Evolutionary conservation across 345 rosid genomes (phyloP).

Genomic region (Rubroshorea leprosula): DNA sequence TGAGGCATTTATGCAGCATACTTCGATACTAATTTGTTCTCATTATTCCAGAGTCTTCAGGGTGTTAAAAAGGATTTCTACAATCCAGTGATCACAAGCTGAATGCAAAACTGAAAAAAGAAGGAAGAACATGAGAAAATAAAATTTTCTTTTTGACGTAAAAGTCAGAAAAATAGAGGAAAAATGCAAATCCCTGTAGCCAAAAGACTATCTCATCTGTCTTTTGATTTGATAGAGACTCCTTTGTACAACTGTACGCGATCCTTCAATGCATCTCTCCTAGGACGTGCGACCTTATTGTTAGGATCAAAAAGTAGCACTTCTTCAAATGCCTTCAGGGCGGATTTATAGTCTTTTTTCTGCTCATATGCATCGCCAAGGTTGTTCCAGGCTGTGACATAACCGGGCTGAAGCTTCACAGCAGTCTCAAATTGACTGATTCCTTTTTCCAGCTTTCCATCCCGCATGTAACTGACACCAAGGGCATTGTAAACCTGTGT

Average conservation of each 20-base stretch:
- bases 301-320: constrained; percentile 87
- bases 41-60: too few species aligned
- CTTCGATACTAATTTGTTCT: too few species aligned
- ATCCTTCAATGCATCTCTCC: constrained; percentile 67
- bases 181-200: not conserved
- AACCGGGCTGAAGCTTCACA: constrained; percentile 86
- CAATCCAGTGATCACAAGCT: not conserved
- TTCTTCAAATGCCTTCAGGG: constrained; percentile 94
- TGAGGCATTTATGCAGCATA: too few species aligned
- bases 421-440: constrained; percentile 76
- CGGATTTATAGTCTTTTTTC: constrained; percentile 69
- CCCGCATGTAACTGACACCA: constrained; percentile 69
- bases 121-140: not conserved
- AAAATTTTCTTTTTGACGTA: not conserved
- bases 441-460: constrained; percentile 84
- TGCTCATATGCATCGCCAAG: constrained; percentile 96
- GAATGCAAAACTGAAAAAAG: too few species aligned
- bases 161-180: not conserved
- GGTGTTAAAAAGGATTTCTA: too few species aligned
- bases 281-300: constrained; percentile 77
- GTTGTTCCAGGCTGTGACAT: constrained; percentile 98
- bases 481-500: constrained; percentile 58
- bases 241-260: constrained; percentile 72
- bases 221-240: constrained; percentile 68
- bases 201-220: constrained; percentile 34